Evolutionary conservation across 768 basidiomycete genomes (phyloP).

Genomic region (Cubamyces sp.): DNA sequence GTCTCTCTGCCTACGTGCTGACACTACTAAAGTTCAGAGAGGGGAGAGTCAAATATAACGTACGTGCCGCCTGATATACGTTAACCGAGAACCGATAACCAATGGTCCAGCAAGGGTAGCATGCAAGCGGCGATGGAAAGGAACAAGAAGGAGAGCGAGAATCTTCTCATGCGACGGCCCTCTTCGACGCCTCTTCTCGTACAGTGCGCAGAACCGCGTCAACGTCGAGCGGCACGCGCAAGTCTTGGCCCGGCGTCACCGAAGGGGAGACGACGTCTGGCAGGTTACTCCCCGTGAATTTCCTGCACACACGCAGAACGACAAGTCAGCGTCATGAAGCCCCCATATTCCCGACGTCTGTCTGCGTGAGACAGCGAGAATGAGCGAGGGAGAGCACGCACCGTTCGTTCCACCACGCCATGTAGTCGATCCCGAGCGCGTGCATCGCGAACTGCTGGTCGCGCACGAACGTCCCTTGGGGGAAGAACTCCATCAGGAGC

Average conservation of each 20-base stretch:
- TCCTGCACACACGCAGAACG: conserved; percentile 33
- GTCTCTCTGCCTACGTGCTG: too few species aligned
- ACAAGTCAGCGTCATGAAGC: conserved; percentile 2
- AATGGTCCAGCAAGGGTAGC: neutral
- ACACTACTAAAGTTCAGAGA: too few species aligned
- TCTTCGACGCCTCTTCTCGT: conserved; percentile 21
- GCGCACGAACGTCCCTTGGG: conserved; percentile 61
- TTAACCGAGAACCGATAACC: too few species aligned
- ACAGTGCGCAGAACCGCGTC: conserved; percentile 21
- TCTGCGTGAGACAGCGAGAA: too few species aligned
- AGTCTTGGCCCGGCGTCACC: neutral
- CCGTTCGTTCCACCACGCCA: conserved; percentile 57
- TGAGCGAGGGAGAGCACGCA: conserved; percentile 15
- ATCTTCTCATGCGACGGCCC: neutral
- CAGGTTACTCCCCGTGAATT: conserved; percentile 38
- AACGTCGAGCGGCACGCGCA: conserved; percentile 19
- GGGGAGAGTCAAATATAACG: too few species aligned
- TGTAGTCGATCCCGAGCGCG: conserved; percentile 57
- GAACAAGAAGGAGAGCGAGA: neutral
- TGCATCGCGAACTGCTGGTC: conserved; percentile 63
- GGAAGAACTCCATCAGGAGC: conserved; percentile 80
- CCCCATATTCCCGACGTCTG: too few species aligned
- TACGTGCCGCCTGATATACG: too few species aligned
- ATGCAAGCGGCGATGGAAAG: neutral
- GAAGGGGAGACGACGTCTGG: conserved; percentile 39